Base-by-base conservation (phyloP, 805 yeast genomes). In the Lipomyces chichibuensis region DNA sequence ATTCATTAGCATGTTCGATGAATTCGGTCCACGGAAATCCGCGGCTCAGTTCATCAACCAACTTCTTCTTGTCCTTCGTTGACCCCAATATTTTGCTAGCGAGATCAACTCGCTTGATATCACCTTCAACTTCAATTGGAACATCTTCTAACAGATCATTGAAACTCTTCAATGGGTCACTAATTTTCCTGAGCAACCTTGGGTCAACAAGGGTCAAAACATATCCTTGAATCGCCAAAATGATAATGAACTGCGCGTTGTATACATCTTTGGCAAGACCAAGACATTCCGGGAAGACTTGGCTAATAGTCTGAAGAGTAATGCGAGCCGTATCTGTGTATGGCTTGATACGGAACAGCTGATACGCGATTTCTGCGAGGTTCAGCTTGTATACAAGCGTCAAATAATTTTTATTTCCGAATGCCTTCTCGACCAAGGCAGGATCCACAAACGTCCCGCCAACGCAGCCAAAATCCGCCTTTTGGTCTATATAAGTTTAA, bases 301-400 rank as follows among this genome's bases (percentile, higher is more conserved):
- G 23, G 1, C 20, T 43, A n/a, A 43, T 43, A 43, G 23, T 3
- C 9, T 43, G 49, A 43, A 43, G 20, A 17, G 23, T n/a, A 17
- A 43, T 43, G 20, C 49, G 49, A 8, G 49, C 49, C 20, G 49
- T 5, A 17, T 43, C 49, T n/a, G 49, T 43, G 49, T 17, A 43
- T 3, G 49, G 49, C 20, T 43, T 17, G 49, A 43, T 43, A 43
- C 23, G 49, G 49, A 43, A 43, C 49, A 63, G 37, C 29, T 33
- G 20, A 52, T 63, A 59, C 13, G 57, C 56, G 49, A 63, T 39
- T 20, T 54, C 60, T 6, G 66, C 66, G 7, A 63, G 53, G 37
- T 63, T 63, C 37, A 57, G 23, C 33, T 49, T 43, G 59, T 64
- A 46, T 7, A 64, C 57, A 9, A 37, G 61, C 6, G 23, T n/a